Base-by-base conservation (phyloP, 805 yeast genomes). In the Ogataea minuta region DNA sequence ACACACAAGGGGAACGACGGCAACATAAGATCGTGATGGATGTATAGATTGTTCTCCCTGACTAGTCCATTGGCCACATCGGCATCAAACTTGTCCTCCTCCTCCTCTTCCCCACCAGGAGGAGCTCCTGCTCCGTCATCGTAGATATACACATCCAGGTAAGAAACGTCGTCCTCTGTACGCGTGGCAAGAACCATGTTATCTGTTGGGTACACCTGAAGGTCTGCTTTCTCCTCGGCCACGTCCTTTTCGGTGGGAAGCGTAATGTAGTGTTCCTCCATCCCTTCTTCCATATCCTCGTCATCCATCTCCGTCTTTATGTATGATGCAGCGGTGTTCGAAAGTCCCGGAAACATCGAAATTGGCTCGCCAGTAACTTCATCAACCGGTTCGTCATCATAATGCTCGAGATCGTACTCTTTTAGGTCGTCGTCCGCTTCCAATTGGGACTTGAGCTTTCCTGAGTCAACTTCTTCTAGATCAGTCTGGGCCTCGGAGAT, bases 1-100 rank as follows among this genome's bases (percentile, higher is more conserved):
- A 90, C 90, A 60, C 97, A 88, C 45, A 93, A 72, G 28, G 99
- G 99, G 74, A 93, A 91, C 2, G 96, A 84, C 1, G 99, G 99
- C 45, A 93, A 73, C 96, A 93, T 88, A 52, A 91, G 66, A 62
- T 93, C 99, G 63, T 93, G 99, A 60, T 93, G 99, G 35, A 91
- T 93, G 57, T 93, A 93, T 48, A 93, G 67, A 26, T 81, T 77
- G 39, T 82, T 75, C 34, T 79, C 93, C 67, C 95, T 76, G 27
- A 75, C 74, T 54, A 78, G 60, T 9, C 91, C 95, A 49, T 71
- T 76, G 34, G 85, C 84, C 11, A 79, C 86, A 59, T 82, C 87
- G n/a, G 79, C 79, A 54, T 84, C 90, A 24, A 66, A 55, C 44
- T 73, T 72, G 53, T 83, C 91, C 19, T 55, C 70, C 45, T 80